Evolutionary conservation across 2,329 filamentous ascomycete species (phyloP).

Genomic region (Monosporascus sp.): DNA sequence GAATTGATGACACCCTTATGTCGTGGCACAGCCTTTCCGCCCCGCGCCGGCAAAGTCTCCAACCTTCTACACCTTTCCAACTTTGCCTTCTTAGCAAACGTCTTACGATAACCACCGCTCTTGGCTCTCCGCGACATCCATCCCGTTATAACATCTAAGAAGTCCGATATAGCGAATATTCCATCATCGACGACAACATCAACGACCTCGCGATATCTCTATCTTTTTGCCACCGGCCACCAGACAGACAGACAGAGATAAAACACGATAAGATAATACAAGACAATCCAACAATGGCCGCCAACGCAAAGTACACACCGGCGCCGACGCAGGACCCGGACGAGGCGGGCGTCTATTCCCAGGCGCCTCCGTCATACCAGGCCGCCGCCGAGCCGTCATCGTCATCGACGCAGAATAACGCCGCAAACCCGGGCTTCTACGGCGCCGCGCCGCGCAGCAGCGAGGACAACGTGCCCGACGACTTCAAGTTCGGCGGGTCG

Average conservation of each 20-base stretch:
- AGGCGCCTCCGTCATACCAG: conserved; percentile 78
- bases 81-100: background rate
- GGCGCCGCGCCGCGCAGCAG: conserved; percentile 64
- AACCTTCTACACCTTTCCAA: background rate
- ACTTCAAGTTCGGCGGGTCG: conserved; percentile 97
- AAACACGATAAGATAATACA: background rate
- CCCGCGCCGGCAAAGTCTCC: background rate
- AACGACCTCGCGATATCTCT: background rate
- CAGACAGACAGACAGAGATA: background rate
- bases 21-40: background rate
- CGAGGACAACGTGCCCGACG: conserved; percentile 89
- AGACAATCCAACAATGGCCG: conserved; percentile 49
- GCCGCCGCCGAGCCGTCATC: conserved; percentile 33
- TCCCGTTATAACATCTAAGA: background rate
- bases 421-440: conserved; percentile 51
- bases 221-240: background rate
- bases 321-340: conserved; percentile 85
- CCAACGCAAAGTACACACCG: conserved; percentile 74
- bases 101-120: background rate
- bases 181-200: background rate
- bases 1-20: background rate
- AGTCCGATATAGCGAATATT: background rate
- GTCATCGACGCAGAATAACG: conserved; percentile 38
- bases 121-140: background rate
- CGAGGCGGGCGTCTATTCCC: conserved; percentile 51